Evolutionary conservation across 208 protist species (phyloP).

Genomic region (Leishmania guyanensis): DNA sequence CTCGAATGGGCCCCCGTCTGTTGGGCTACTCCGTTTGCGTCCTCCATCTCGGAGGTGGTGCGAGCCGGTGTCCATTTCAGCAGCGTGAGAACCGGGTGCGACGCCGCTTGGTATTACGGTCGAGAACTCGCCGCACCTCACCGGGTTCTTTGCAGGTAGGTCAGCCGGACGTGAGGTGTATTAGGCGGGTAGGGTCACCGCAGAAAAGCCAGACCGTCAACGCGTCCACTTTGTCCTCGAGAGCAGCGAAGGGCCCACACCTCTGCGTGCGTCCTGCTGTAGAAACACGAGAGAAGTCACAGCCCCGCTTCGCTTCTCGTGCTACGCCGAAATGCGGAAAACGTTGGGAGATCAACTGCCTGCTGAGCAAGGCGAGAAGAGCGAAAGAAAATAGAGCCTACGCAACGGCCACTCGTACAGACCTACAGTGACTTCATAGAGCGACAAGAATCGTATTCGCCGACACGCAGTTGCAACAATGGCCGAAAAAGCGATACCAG

Average conservation of each 20-base stretch:
- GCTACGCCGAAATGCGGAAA: neutral
- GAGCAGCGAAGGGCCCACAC: neutral
- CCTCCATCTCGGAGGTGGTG: neutral
- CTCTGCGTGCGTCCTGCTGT: neutral
- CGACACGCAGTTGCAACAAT: neutral
- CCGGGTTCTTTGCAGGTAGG: neutral
- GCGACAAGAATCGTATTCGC: neutral
- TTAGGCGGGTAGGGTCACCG: neutral
- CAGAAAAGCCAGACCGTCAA: neutral
- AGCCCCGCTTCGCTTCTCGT: neutral
- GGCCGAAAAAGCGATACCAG: neutral
- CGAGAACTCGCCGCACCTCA: neutral
- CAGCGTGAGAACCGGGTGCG: neutral
- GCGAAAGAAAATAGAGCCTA: neutral
- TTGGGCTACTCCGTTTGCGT: neutral
- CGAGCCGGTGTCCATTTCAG: neutral
- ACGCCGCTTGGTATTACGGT: neutral
- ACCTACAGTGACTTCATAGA: neutral
- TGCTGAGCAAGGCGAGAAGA: neutral
- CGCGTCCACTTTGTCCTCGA: neutral
- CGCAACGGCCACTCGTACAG: neutral
- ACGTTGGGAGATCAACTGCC: neutral
- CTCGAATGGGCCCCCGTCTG: neutral
- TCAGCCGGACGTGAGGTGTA: neutral
- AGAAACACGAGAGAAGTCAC: neutral